These are phyloP conservation scores for Lachancea mirantina DNA, from an alignment of 805 yeast species.

Conservation along the genomic window DNA sequence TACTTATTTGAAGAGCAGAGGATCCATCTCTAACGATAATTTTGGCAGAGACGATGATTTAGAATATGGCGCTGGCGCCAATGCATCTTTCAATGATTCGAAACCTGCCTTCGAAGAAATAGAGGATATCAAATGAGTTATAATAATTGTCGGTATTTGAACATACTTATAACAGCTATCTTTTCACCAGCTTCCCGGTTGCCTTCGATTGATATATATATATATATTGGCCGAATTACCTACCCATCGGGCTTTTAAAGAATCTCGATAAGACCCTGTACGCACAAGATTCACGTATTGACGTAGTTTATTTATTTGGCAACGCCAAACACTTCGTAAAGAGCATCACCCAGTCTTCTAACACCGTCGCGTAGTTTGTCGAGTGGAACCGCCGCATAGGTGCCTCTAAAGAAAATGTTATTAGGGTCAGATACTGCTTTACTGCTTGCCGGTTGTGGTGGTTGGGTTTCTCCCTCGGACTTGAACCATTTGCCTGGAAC, in stretches of 20 bases:
- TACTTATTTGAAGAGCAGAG: not conserved
- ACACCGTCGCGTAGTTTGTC: slow-evolving; percentile 55
- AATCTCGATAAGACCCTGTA: no score
- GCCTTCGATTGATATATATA: no score
- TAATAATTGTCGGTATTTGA: no score
- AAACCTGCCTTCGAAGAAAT: no score
- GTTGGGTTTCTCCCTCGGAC: slow-evolving; percentile 45
- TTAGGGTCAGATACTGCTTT: slow-evolving; percentile 37
- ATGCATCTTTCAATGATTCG: no score
- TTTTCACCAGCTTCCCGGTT: no score
- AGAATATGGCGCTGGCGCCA: no score
- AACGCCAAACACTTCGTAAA: slow-evolving; percentile 43
- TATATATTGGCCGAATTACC: slow-evolving; percentile 2
- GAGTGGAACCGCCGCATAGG: slow-evolving; percentile 78
- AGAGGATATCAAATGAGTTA: no score
- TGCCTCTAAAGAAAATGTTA: slow-evolving; percentile 71
- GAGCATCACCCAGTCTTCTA: slow-evolving; percentile 60
- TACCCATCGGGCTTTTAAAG: no score
- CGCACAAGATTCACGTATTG: no score
- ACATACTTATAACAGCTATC: no score
- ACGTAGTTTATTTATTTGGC: not conserved
- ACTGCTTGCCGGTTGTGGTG: slow-evolving; percentile 48
- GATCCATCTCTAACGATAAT: slow-evolving; percentile 2
- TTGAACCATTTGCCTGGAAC: slow-evolving; percentile 83
- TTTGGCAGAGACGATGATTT: slow-evolving; percentile 2